Conservation (phyloP, 2,329 filamentous ascomycete species). For the Diaporthe aspalathi region DNA sequence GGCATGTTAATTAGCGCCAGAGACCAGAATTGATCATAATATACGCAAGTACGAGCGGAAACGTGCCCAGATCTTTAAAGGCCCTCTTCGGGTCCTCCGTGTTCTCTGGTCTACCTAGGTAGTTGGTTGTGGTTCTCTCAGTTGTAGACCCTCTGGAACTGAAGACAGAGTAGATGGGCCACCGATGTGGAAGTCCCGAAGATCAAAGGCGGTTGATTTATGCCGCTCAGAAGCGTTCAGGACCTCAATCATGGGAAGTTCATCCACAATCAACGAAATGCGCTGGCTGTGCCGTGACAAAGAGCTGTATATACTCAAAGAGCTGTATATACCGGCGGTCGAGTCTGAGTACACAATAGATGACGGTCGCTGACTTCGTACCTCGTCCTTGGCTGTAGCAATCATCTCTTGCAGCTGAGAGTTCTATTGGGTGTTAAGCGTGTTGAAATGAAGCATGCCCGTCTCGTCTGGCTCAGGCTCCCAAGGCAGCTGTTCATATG, state of each 20-base stretch:
- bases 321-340: conserved; percentile 6
- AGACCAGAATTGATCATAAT: not conserved
- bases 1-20: conserved; percentile 33
- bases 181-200: not conserved
- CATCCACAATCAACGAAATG: not conserved
- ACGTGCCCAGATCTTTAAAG: conserved; percentile 68
- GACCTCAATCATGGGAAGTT: not conserved
- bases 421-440: not conserved
- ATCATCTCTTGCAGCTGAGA: not conserved
- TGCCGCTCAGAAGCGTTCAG: not conserved
- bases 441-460: too few species aligned
- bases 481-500: not conserved
- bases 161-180: not conserved
- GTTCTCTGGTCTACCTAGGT: conserved; percentile 58
- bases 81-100: conserved; percentile 63
- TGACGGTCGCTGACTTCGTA: not conserved
- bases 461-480: not conserved
- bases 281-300: not conserved
- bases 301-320: conserved; percentile 1
- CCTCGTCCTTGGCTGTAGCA: not conserved
- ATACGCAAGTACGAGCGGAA: conserved; percentile 6
- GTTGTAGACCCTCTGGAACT: not conserved
- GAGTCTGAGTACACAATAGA: not conserved
- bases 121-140: not conserved
- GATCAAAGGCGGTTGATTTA: not conserved